phyloP scores from a whole-genome alignment of 148 eudicot genomes.

The Talinum fruticosum region DNA sequence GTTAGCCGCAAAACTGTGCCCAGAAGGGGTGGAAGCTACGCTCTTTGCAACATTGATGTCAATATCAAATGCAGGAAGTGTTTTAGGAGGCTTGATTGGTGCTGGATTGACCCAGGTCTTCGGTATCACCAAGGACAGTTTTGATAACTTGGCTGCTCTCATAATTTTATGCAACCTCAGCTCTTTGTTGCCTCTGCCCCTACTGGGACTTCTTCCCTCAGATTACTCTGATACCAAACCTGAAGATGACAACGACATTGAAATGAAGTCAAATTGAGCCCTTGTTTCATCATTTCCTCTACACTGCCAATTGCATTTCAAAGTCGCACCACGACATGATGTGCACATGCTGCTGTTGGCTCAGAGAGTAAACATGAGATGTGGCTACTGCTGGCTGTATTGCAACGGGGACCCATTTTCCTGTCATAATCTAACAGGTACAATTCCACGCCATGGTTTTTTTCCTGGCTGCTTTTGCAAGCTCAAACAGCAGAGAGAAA shows the following conservation, averaged over 20 bases:
- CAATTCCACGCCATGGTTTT: neutral
- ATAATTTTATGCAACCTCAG: slow-evolving; percentile 87
- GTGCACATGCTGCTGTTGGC: neutral
- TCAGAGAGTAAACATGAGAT: neutral
- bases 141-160: slow-evolving; percentile 65
- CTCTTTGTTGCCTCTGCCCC: slow-evolving; percentile 86
- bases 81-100: slow-evolving; percentile 81
- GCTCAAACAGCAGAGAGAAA: neutral
- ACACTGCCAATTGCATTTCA: neutral
- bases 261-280: slow-evolving; percentile 65
- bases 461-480: neutral
- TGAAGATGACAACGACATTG: slow-evolving; percentile 47
- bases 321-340: neutral
- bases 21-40: slow-evolving; percentile 95
- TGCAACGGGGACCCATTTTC: neutral
- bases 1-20: slow-evolving; percentile 88
- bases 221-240: slow-evolving; percentile 43
- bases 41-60: slow-evolving; percentile 99
- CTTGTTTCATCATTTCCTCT: neutral
- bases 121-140: slow-evolving; percentile 82
- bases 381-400: neutral
- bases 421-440: slow-evolving; percentile 6
- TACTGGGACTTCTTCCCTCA: slow-evolving; percentile 71
- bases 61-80: slow-evolving; percentile 85
- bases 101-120: slow-evolving; percentile 86